Conservation (phyloP, 306 rosid species). For the Quercus agrifolia region DNA sequence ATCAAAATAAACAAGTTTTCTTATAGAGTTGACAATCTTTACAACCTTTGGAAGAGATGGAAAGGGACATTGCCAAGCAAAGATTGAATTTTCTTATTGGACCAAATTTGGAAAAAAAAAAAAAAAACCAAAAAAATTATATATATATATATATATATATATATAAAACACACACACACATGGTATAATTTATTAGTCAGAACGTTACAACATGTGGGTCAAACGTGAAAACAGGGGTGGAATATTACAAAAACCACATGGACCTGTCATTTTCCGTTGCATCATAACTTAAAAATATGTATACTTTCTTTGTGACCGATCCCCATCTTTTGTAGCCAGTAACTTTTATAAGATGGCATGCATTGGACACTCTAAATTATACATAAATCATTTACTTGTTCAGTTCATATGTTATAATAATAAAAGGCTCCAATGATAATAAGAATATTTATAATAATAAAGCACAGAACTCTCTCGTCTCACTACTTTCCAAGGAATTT, state of each 20-base stretch:
- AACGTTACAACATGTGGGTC: constrained; percentile 48
- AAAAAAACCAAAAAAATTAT: no score
- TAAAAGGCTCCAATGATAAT: no score
- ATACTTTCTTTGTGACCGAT: no score
- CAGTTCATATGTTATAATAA: no score
- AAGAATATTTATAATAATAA: no score
- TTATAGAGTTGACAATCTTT: constrained; percentile 27
- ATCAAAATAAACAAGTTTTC: not conserved
- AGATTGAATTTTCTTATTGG: constrained; percentile 13
- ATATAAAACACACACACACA: not conserved
- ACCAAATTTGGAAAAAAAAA: not conserved
- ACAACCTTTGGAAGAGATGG: constrained; percentile 18
- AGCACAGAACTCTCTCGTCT: not conserved
- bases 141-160: not conserved
- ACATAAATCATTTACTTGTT: no score
- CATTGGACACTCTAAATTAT: no score
- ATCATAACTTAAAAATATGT: not conserved
- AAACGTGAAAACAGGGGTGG: constrained; percentile 25
- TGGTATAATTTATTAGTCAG: constrained; percentile 31
- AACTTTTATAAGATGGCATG: no score
- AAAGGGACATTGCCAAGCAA: constrained; percentile 19
- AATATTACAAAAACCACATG: constrained; percentile 46
- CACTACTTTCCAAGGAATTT: not conserved
- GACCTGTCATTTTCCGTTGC: constrained; percentile 25
- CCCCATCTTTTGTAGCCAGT: no score